A percentile compares a stretch with the other conserved stretches of the same genome.
These are phyloP conservation scores for Eremochloa ophiuroides DNA, from an alignment of 176 grass and related monocot species.

Conservation along the genomic window DNA sequence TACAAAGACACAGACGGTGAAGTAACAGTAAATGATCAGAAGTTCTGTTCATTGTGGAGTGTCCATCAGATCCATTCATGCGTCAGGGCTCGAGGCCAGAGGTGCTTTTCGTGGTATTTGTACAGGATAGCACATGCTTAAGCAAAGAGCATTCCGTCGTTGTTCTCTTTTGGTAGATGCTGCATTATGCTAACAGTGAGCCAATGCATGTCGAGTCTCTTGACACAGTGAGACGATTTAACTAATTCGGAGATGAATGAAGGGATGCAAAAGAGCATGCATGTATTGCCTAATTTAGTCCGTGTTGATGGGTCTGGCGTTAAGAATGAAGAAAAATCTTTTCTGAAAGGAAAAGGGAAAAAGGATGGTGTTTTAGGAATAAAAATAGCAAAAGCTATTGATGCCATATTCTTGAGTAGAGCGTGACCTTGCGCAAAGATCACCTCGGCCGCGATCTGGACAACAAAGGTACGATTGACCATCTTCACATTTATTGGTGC, in stretches of 20 bases:
- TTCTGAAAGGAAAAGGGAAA: background rate
- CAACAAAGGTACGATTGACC: too few relatives aligned
- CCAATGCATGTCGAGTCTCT: background rate
- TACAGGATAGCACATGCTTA: background rate
- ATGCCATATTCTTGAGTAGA: too few relatives aligned
- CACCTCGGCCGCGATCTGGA: too few relatives aligned
- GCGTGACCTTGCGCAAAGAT: too few relatives aligned
- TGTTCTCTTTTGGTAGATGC: background rate
- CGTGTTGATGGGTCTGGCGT: background rate
- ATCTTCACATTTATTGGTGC: too few relatives aligned
- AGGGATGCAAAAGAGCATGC: background rate
- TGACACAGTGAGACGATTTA: background rate
- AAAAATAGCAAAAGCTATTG: background rate
- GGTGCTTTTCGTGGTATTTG: background rate
- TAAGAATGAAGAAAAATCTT: background rate
- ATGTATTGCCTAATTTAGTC: background rate
- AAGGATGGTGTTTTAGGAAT: background rate
- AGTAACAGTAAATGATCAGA: background rate
- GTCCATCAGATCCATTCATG: background rate
- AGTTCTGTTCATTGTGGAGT: background rate
- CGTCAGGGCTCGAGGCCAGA: background rate
- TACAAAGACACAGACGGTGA: background rate
- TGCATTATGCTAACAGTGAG: background rate
- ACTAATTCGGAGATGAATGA: background rate
- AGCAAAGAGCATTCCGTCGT: constrained; percentile 17